Evolutionary conservation across 2,329 filamentous ascomycete genomes (phyloP).

Genomic region (Aspergillus pseudoterreus): DNA sequence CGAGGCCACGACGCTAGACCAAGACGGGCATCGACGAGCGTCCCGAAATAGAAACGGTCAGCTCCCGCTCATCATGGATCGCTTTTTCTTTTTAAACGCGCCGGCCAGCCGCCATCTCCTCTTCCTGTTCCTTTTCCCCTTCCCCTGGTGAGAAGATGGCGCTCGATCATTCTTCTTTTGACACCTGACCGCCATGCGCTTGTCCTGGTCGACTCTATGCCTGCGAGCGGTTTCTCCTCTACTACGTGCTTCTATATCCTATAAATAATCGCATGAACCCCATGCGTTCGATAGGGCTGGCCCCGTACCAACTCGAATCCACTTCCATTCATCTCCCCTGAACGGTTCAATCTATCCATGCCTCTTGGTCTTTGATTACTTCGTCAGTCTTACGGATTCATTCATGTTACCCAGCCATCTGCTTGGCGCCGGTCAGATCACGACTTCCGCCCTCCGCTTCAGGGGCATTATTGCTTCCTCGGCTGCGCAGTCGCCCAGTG

Average conservation of each 20-base stretch:
- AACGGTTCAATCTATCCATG: no score
- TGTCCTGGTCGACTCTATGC: background rate
- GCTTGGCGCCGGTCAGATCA: background rate
- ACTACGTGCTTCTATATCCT: background rate
- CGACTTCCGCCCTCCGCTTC: background rate
- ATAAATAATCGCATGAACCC: background rate
- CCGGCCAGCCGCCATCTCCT: slow-evolving; percentile 19
- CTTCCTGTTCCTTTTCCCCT: slow-evolving; percentile 10
- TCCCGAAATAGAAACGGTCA: slow-evolving; percentile 33
- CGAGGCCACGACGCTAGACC: slow-evolving; percentile 23
- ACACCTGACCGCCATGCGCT: slow-evolving; percentile 3
- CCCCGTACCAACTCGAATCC: background rate
- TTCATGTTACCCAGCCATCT: background rate
- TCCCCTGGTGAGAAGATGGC: slow-evolving; percentile 12
- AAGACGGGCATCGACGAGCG: slow-evolving; percentile 18
- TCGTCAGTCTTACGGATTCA: background rate
- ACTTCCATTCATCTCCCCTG: background rate
- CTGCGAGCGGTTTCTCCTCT: background rate
- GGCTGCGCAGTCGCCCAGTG: background rate
- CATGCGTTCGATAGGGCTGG: slow-evolving; percentile 18
- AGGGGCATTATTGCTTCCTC: background rate
- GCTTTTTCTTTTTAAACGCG: slow-evolving; percentile 17
- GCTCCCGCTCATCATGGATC: slow-evolving; percentile 16
- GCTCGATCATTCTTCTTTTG: slow-evolving; percentile 2
- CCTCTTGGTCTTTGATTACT: background rate